Percentiles rank a stretch among this genome's conserved stretches.
Evolutionary conservation across 129 eudicot genomes (phyloP).

Genomic region (Flaveria sonorensis): DNA sequence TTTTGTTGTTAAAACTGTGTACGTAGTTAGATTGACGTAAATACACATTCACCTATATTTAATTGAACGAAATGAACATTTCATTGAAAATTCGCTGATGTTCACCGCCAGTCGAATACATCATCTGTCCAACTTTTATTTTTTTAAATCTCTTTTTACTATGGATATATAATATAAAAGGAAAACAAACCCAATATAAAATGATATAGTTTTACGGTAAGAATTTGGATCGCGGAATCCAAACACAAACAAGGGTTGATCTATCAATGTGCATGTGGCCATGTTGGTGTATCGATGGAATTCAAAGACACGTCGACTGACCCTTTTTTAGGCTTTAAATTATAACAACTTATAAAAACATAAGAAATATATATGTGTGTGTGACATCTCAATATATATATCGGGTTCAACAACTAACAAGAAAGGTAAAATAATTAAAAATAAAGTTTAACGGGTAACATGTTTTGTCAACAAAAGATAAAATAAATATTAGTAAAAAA

Average conservation of each 20-base stretch:
- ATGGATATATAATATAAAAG: background rate
- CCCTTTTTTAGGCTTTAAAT: slow-evolving; percentile 21
- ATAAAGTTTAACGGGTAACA: background rate
- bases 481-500: background rate
- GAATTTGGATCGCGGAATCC: slow-evolving; percentile 28
- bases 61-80: too few relatives aligned
- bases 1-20: too few relatives aligned
- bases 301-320: slow-evolving; percentile 34
- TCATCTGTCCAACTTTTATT: too few relatives aligned
- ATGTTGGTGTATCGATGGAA: too few relatives aligned
- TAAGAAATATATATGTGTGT: background rate
- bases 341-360: background rate
- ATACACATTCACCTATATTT: too few relatives aligned
- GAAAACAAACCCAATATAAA: background rate
- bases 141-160: too few relatives aligned
- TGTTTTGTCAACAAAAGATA: background rate
- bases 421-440: background rate
- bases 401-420: background rate
- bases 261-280: slow-evolving; percentile 44
- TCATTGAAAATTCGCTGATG: too few relatives aligned
- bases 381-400: background rate
- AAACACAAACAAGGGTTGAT: slow-evolving; percentile 30
- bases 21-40: too few relatives aligned
- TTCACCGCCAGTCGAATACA: too few relatives aligned
- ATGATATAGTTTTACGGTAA: slow-evolving; percentile 5